Evolutionary conservation across 2,329 filamentous ascomycete species (phyloP).

Genomic region (Metarhizium rileyi): DNA sequence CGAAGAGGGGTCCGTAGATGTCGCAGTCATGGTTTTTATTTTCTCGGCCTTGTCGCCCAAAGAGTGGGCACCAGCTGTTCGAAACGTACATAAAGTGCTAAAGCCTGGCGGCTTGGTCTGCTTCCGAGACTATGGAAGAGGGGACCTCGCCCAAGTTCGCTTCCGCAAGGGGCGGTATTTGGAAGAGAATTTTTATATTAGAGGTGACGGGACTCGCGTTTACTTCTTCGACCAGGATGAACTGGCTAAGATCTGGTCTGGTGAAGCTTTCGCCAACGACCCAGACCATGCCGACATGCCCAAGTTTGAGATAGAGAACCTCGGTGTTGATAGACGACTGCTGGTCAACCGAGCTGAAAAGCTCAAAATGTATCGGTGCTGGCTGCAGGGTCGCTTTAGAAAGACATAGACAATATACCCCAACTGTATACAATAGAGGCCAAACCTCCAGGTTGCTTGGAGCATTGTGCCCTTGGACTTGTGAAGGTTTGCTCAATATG

Average conservation of each 20-base stretch:
- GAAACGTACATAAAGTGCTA: slow-evolving; percentile 71
- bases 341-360: slow-evolving; percentile 84
- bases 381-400: slow-evolving; percentile 77
- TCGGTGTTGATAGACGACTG: slow-evolving; percentile 80
- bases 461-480: background rate
- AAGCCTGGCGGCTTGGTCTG: slow-evolving; percentile 90
- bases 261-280: slow-evolving; percentile 20
- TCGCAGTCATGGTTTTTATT: slow-evolving; percentile 93
- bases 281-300: slow-evolving; percentile 17
- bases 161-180: slow-evolving; percentile 94
- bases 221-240: slow-evolving; percentile 95
- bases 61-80: slow-evolving; percentile 76
- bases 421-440: background rate
- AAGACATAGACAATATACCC: slow-evolving; percentile 42
- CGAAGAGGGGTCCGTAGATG: slow-evolving; percentile 70
- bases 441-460: background rate
- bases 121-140: slow-evolving; percentile 93
- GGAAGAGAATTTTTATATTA: slow-evolving; percentile 94
- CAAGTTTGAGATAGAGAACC: slow-evolving; percentile 61
- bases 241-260: slow-evolving; percentile 68
- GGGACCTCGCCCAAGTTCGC: slow-evolving; percentile 89
- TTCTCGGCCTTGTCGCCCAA: slow-evolving; percentile 81
- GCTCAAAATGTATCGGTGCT: slow-evolving; percentile 98
- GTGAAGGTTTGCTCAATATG: slow-evolving; percentile 24
- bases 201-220: slow-evolving; percentile 89